Evolutionary conservation across 495 filamentous ascomycete species (phyloP).

Genomic region (Podospora fimiseda): DNA sequence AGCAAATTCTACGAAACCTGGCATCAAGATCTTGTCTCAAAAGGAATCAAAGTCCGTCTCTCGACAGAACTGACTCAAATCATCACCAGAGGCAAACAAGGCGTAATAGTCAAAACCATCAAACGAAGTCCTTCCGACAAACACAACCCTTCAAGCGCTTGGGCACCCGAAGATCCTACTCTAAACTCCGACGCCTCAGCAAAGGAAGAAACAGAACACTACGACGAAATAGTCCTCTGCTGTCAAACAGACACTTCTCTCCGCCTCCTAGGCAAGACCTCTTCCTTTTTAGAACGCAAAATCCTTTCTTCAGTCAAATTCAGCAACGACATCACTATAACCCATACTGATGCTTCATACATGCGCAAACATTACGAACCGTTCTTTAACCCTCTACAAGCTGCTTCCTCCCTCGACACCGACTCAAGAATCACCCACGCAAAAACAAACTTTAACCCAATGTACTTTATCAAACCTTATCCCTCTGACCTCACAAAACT

Average conservation of each 20-base stretch:
- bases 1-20: conserved; percentile 65
- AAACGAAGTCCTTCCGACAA: conserved; percentile 29
- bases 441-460: conserved; percentile 52
- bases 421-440: conserved; percentile 25
- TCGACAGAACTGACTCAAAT: conserved; percentile 56
- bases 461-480: conserved; percentile 78
- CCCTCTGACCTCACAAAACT: conserved; percentile 57
- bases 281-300: conserved; percentile 57
- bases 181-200: conserved; percentile 21
- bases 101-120: conserved; percentile 45
- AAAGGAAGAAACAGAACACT: conserved; percentile 36
- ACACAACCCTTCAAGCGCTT: conserved; percentile 32
- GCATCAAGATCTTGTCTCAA: conserved; percentile 51
- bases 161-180: conserved; percentile 10
- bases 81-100: conserved; percentile 48
- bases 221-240: conserved; percentile 70
- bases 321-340: conserved; percentile 78
- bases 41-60: conserved; percentile 60
- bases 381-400: conserved; percentile 44
- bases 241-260: conserved; percentile 67
- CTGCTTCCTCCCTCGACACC: conserved; percentile 21
- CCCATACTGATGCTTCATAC: conserved; percentile 69
- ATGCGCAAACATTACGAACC: conserved; percentile 73
- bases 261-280: conserved; percentile 54
- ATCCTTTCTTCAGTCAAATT: conserved; percentile 72